Evolutionary conservation across 345 rosid species (phyloP).

Genomic region (Microcos paniculata): DNA sequence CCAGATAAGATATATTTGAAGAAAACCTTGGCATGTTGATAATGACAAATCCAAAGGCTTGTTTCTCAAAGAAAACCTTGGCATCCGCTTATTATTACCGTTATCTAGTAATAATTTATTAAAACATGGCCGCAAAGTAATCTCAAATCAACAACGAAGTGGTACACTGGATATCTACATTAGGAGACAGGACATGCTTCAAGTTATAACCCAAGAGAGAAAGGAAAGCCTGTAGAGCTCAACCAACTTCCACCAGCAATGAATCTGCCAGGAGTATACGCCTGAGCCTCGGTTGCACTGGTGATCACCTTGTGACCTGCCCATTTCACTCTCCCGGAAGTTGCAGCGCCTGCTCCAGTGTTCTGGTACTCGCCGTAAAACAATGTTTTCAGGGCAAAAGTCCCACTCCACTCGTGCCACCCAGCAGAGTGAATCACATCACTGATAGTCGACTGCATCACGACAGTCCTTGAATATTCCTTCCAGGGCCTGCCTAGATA

Average conservation of each 20-base stretch:
- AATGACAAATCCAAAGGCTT: too few species aligned
- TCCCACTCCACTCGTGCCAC: slow-evolving; percentile 79
- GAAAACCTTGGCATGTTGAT: background rate
- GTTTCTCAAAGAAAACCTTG: background rate
- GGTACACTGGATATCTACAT: background rate
- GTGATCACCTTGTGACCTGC: slow-evolving; percentile 61
- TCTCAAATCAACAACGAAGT: background rate
- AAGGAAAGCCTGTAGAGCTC: slow-evolving; percentile 74
- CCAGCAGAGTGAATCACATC: slow-evolving; percentile 68
- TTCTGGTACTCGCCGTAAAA: slow-evolving; percentile 72
- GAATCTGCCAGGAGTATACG: slow-evolving; percentile 50
- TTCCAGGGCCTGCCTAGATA: slow-evolving; percentile 95
- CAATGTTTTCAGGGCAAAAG: slow-evolving; percentile 65
- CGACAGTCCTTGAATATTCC: slow-evolving; percentile 76
- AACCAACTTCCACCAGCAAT: slow-evolving; percentile 72
- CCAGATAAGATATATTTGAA: background rate
- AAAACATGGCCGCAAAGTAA: background rate
- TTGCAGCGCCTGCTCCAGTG: slow-evolving; percentile 70
- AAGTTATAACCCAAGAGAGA: slow-evolving; percentile 54
- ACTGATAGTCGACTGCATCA: slow-evolving; percentile 70
- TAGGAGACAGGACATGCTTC: background rate
- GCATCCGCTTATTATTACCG: background rate
- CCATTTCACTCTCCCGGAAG: slow-evolving; percentile 74
- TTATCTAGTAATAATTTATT: background rate
- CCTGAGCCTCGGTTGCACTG: slow-evolving; percentile 54